Percentiles rank a stretch among this genome's conserved stretches.
phyloP scores from a whole-genome alignment of 75 land plant species.

The Chamaecyparis obtusa region DNA sequence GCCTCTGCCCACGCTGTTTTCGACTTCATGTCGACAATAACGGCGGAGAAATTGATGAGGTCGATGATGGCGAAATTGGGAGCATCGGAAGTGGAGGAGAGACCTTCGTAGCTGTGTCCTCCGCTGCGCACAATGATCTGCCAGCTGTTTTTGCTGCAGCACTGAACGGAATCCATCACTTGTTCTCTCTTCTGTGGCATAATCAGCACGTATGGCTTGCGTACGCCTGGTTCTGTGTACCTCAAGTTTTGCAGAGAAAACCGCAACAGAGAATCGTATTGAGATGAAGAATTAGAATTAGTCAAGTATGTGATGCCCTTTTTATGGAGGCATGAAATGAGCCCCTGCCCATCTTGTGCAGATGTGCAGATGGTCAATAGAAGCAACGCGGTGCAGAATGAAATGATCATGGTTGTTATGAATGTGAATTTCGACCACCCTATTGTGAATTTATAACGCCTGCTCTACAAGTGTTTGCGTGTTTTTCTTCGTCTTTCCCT shows the following conservation, averaged over 20 bases:
- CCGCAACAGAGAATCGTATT: conserved; percentile 7
- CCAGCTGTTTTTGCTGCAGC: background rate
- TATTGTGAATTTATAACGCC: too few species aligned
- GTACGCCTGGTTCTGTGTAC: conserved; percentile 17
- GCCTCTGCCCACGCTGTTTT: conserved; percentile 18
- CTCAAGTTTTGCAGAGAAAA: conserved; percentile 39
- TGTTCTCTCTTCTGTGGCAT: conserved; percentile 2
- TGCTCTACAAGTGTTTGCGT: too few species aligned
- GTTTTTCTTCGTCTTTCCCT: too few species aligned
- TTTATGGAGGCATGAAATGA: background rate
- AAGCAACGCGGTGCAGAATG: too few species aligned
- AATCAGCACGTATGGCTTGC: conserved; percentile 16
- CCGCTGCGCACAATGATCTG: conserved; percentile 10
- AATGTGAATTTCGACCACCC: too few species aligned
- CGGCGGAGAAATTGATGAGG: conserved; percentile 21
- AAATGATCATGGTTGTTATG: too few species aligned
- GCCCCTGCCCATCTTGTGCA: too few species aligned
- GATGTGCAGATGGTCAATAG: too few species aligned
- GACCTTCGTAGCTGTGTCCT: conserved; percentile 35
- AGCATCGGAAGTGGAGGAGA: conserved; percentile 20
- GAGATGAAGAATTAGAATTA: background rate
- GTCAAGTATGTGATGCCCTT: too few species aligned
- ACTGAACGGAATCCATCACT: background rate
- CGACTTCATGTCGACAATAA: conserved; percentile 7
- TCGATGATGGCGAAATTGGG: conserved; percentile 19